These are phyloP conservation scores for Oryza longistaminata DNA, from an alignment of 176 grass and related monocot genomes.

Conservation along the genomic window DNA sequence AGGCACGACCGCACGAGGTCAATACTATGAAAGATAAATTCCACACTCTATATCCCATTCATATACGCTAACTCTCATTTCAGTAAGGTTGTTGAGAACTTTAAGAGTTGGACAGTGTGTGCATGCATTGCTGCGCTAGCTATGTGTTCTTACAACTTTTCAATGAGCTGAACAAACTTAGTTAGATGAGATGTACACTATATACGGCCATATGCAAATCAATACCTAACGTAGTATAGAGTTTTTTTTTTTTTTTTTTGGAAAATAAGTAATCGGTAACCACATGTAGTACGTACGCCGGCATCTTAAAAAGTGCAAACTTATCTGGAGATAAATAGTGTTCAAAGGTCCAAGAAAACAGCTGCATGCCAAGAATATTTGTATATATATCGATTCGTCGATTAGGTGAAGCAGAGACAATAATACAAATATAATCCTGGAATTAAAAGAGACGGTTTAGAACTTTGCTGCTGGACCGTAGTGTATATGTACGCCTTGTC, in stretches of 20 bases:
- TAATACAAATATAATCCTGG: not conserved
- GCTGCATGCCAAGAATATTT: constrained; percentile 1
- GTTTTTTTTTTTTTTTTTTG: too few relatives aligned
- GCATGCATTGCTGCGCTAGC: not conserved
- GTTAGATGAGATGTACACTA: not conserved
- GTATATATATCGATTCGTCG: not conserved
- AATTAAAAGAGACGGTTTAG: constrained; percentile 7
- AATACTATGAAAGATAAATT: not conserved
- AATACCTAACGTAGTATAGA: not conserved
- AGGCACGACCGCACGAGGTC: not conserved
- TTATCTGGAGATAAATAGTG: constrained; percentile 3
- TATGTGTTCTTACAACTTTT: not conserved
- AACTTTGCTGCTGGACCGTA: constrained; percentile 1
- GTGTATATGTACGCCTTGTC: not conserved
- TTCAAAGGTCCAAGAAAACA: constrained; percentile 33
- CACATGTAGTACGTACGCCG: not conserved
- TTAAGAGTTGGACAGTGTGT: not conserved
- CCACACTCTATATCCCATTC: not conserved
- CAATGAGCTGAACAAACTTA: not conserved
- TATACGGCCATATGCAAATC: not conserved
- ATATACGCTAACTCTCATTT: not conserved
- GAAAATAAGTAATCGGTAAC: not conserved
- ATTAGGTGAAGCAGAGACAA: not conserved
- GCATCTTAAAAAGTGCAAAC: not conserved
- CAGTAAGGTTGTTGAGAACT: not conserved